A percentile compares a stretch with the other conserved stretches of the same genome.
These are phyloP conservation scores for Phalaenopsis aphrodite DNA, from an alignment of 106 monocot genomes.

Conservation along the genomic window DNA sequence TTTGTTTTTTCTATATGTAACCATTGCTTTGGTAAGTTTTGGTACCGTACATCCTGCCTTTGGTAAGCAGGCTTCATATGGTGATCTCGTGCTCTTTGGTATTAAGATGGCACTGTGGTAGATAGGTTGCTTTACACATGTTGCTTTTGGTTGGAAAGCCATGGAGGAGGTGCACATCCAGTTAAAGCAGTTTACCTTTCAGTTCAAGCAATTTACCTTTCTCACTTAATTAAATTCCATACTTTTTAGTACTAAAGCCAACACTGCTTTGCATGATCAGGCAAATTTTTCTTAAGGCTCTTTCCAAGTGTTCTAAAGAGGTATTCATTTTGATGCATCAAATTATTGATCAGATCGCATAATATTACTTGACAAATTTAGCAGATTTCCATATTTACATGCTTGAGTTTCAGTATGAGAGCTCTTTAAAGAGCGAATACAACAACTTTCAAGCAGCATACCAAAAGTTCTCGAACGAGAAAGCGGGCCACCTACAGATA, in stretches of 20 bases:
- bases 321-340: constrained; percentile 12
- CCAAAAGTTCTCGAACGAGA: constrained; percentile 54
- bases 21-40: neutral
- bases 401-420: constrained; percentile 45
- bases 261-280: constrained; percentile 20
- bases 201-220: neutral
- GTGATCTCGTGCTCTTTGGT: neutral
- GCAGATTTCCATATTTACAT: neutral
- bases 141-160: neutral
- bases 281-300: constrained; percentile 48
- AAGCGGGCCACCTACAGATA: constrained; percentile 39
- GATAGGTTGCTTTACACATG: neutral
- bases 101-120: neutral
- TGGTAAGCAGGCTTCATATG: neutral
- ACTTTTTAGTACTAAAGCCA: neutral
- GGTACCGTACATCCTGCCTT: neutral
- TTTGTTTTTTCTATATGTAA: too few relatives aligned
- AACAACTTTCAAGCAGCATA: constrained; percentile 48
- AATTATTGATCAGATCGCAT: neutral
- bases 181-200: too few relatives aligned
- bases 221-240: neutral
- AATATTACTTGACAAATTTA: neutral
- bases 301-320: constrained; percentile 65
- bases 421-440: constrained; percentile 45
- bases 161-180: neutral